Base-by-base conservation (phyloP, 306 rosid species). In the Prosopis cineraria region DNA sequence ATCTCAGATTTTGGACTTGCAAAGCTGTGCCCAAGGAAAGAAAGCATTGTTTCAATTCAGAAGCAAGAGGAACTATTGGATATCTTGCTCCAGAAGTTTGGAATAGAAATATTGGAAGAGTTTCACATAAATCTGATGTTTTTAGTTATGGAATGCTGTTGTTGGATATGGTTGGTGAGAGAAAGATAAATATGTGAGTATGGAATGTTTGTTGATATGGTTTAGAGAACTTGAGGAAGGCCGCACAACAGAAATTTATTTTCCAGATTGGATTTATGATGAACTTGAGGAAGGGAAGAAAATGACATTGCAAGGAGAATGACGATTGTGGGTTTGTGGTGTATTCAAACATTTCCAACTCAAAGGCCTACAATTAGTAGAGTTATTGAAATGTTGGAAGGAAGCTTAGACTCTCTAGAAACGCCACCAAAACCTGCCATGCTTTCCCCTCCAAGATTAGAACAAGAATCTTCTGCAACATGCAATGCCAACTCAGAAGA, bases 261-360 rank as follows among this genome's bases (percentile, higher is more conserved):
- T 81, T 64, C 86, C 85, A 0, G 14, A 81, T 63, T 81, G 74
- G 79, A 37, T 84, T 64, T 79, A 79, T 39, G 59, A 48, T 7
- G 79, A 25, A 19, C 71, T 87, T 9, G 68, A 84, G 62, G 6
- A 3, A 1, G 53, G 0, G 72, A 79, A 31, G 81, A 84, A 73
- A 70, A 77, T 31, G 79, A 63, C 19, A 12, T 82, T 0, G 81
- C 70, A 6, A 88, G 71, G 63, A 85, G 68, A 76, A 66, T 88
- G 87, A 77, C 39, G 36, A 69, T 71, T 30, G 89, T 85, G 25
- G 89, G 88, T 7, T 37, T 85, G 20, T 88, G 88, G 88, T 79
- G 88, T 71, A 77, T 86, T 43, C 92, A 81, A 68, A 64, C 81
- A 1, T 17, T 68, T 29, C 82, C 85, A 41, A 20, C 11, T 14